phyloP scores from a whole-genome alignment of 179 eudicot genomes.

The Gypsophila paniculata region DNA sequence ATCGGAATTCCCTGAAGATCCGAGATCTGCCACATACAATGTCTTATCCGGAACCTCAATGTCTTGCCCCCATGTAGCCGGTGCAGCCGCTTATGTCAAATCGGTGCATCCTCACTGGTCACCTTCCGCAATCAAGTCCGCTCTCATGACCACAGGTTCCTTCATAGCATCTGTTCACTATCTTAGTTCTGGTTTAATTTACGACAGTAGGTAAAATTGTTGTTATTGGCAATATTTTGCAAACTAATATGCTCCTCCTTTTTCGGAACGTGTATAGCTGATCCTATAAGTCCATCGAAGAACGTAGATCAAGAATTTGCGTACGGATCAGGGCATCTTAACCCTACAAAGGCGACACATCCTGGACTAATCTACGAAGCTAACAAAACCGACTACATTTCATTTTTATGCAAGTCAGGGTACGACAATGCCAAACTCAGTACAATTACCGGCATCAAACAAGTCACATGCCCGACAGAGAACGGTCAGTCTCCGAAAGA shows the following conservation, averaged over 20 bases:
- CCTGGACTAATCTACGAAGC: conserved; percentile 36
- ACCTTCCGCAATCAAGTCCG: conserved; percentile 33
- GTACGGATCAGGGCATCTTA: conserved; percentile 36
- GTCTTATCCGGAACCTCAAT: conserved; percentile 36
- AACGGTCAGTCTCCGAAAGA: conserved; percentile 16
- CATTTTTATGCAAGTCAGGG: conserved; percentile 28
- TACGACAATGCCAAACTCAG: not conserved
- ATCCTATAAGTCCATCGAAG: conserved; percentile 17
- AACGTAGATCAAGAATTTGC: conserved; percentile 32
- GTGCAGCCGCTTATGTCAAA: conserved; percentile 35
- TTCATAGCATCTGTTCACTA: not conserved
- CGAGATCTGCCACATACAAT: conserved; percentile 11
- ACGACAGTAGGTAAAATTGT: not conserved
- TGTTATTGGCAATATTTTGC: too few relatives aligned
- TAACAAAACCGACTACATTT: conserved; percentile 17
- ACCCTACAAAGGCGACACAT: conserved; percentile 27
- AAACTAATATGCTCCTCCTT: not conserved
- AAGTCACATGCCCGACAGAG: conserved; percentile 16
- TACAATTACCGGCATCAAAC: conserved; percentile 14
- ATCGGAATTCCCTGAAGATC: not conserved
- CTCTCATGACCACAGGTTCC: conserved; percentile 39
- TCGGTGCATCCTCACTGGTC: conserved; percentile 40
- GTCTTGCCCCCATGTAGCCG: conserved; percentile 39
- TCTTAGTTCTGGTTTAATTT: not conserved
- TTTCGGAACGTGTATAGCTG: conserved; percentile 19